A percentile compares a stretch with the other conserved stretches of the same genome.
Evolutionary conservation across 805 yeast genomes (phyloP).

Genomic region (Suhomyces sp.): DNA sequence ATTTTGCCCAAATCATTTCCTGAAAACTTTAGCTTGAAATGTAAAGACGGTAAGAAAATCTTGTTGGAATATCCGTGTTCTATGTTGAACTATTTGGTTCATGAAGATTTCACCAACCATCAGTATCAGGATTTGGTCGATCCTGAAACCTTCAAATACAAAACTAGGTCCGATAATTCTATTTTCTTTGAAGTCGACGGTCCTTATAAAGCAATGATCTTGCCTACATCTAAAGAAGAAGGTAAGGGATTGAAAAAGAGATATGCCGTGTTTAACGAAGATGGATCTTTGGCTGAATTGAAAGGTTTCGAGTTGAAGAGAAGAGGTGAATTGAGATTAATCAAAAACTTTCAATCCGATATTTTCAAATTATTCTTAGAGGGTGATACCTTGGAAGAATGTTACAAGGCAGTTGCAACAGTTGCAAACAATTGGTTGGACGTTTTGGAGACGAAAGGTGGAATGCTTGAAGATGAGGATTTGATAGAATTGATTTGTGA

Average conservation of each 20-base stretch:
- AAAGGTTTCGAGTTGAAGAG: conserved; percentile 96
- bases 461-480: conserved; percentile 88
- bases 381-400: conserved; percentile 72
- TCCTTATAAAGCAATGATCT: conserved; percentile 94
- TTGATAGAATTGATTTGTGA: conserved; percentile 93
- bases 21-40: conserved; percentile 69
- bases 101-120: conserved; percentile 84
- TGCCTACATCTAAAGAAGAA: conserved; percentile 96
- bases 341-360: conserved; percentile 93
- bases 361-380: conserved; percentile 87
- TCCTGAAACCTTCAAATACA: conserved; percentile 62
- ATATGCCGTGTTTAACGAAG: conserved; percentile 94
- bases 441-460: conserved; percentile 83
- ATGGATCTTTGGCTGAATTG: conserved; percentile 90
- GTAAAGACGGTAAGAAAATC: conserved; percentile 74
- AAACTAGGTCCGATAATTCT: conserved; percentile 82
- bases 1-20: conserved; percentile 92
- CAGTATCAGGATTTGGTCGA: conserved; percentile 89
- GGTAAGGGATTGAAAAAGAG: conserved; percentile 95
- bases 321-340: conserved; percentile 91
- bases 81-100: conserved; percentile 92
- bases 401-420: conserved; percentile 85
- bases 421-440: conserved; percentile 97
- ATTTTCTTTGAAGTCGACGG: conserved; percentile 99
- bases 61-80: conserved; percentile 90